Base-by-base conservation (phyloP, 257 asterid genomes). In the Solanum bukasovii region DNA sequence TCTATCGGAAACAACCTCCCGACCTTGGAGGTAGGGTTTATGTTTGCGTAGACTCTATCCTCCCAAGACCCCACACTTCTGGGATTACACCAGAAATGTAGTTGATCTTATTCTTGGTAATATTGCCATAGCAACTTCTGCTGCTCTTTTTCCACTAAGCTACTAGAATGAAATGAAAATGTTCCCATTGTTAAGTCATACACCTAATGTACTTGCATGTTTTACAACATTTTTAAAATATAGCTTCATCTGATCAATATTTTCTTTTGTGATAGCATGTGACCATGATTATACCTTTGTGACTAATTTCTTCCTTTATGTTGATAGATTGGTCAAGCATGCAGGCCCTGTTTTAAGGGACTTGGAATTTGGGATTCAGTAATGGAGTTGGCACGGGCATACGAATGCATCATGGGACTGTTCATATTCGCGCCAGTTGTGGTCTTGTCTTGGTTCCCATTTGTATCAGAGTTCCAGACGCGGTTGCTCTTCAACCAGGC, bases 401-500 rank as follows among this genome's bases (percentile, higher is more conserved):
- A 94, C 29, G 99, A 97, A 86, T 93, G 93, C 70, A 87, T 97
- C 87, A 97, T 95, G 99, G 99, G 99, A 42, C 91, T 96, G 79
- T 4, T 93, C n/a, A 93, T 97, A 87, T 96, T 96, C 92, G 87
- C 91, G 88, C 99, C 99, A 12, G 88, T 96, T 9, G 99, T 93
- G 3, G 92, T 97, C 23, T 71, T 96, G 9, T 93, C 99, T 31
- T 97, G 99, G 99, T 97, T 97, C 92, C 99, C 99, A 1, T 97
- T 96, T 18, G 95, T 97, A 21, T 92, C 98, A 3, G 99, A 96
- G 46, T 97, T 97, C 93, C 99, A 97, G 86, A 95, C 99, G 2
- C 90, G 99, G 52, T 90, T 97, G 87, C 98, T 97, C 78, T 97
- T 97, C 89, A 97, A 97, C 89, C 99, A 97, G 89, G 99, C 99